These are phyloP conservation scores for Colletotrichum eremochloae DNA, from an alignment of 2,329 filamentous ascomycete species.

Conservation along the genomic window DNA sequence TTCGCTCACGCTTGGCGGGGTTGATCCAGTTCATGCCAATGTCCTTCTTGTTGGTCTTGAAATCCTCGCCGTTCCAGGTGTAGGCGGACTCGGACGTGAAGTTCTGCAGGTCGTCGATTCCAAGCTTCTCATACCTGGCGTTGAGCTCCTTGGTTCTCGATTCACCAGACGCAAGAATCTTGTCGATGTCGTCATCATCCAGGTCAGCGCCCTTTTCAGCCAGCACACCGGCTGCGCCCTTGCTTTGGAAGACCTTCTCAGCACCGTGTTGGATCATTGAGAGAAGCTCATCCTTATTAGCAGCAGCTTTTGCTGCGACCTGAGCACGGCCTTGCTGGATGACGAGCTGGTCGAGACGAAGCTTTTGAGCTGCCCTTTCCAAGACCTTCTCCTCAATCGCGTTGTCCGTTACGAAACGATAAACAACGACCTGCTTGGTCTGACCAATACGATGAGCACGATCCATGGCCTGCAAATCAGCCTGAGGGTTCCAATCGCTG, in stretches of 20 bases:
- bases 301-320: slow-evolving; percentile 88
- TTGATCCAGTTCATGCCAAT: slow-evolving; percentile 98
- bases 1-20: slow-evolving; percentile 96
- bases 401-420: slow-evolving; percentile 96
- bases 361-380: slow-evolving; percentile 95
- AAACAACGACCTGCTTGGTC: slow-evolving; percentile 97
- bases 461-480: slow-evolving; percentile 98
- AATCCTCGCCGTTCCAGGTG: slow-evolving; percentile 98
- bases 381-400: slow-evolving; percentile 99
- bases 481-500: slow-evolving; percentile 99
- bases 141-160: slow-evolving; percentile 90
- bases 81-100: slow-evolving; percentile 98
- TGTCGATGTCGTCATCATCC: slow-evolving; percentile 91
- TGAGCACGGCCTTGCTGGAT: slow-evolving; percentile 98
- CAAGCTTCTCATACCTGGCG: slow-evolving; percentile 95
- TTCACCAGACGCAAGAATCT: slow-evolving; percentile 88
- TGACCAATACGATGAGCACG: slow-evolving; percentile 98
- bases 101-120: slow-evolving; percentile 96
- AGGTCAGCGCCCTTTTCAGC: slow-evolving; percentile 72
- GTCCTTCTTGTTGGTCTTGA: slow-evolving; percentile 91
- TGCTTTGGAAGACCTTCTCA: slow-evolving; percentile 89
- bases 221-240: slow-evolving; percentile 73
- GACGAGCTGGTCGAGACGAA: slow-evolving; percentile 95
- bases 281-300: slow-evolving; percentile 94
- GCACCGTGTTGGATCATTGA: slow-evolving; percentile 99